Evolutionary conservation across 2,329 filamentous ascomycete species (phyloP).

Genomic region (Curvularia verruculosa): DNA sequence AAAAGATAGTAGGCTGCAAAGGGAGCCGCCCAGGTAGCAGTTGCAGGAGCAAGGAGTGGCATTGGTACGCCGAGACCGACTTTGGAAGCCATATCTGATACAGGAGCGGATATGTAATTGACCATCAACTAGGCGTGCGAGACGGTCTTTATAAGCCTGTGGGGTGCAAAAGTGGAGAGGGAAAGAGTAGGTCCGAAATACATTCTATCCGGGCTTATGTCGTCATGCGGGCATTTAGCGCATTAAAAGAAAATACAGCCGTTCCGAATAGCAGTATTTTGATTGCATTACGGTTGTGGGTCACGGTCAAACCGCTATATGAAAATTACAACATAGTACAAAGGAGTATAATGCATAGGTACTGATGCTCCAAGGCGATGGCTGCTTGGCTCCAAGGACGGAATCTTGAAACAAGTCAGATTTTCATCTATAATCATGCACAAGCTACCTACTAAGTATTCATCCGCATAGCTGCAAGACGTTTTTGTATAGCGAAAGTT

Average conservation of each 20-base stretch:
- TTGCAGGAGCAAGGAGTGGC: slow-evolving; percentile 44
- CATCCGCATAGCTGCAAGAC: neutral
- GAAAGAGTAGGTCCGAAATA: slow-evolving; percentile 8
- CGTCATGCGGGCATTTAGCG: slow-evolving; percentile 22
- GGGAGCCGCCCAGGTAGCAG: slow-evolving; percentile 50
- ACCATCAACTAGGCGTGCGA: slow-evolving; percentile 15
- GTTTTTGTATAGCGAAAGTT: too few species aligned
- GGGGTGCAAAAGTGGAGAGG: slow-evolving; percentile 9
- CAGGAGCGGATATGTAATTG: slow-evolving; percentile 22
- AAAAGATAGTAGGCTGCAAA: slow-evolving; percentile 52
- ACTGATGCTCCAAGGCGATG: neutral
- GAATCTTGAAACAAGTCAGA: neutral
- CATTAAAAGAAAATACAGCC: slow-evolving; percentile 4
- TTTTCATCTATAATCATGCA: neutral
- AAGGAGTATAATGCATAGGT: too few species aligned
- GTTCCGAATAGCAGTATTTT: neutral
- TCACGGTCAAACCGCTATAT: neutral
- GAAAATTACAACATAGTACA: neutral
- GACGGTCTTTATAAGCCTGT: slow-evolving; percentile 8
- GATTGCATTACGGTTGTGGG: neutral
- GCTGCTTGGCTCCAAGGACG: neutral
- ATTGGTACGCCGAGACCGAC: slow-evolving; percentile 43
- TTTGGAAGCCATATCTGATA: slow-evolving; percentile 34
- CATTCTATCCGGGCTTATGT: slow-evolving; percentile 9
- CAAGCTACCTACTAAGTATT: neutral